Evolutionary conservation across 2,329 filamentous ascomycete genomes (phyloP), one percentile per base, ranked within the genome.

Genomic region (Trichoderma koningii): DNA sequence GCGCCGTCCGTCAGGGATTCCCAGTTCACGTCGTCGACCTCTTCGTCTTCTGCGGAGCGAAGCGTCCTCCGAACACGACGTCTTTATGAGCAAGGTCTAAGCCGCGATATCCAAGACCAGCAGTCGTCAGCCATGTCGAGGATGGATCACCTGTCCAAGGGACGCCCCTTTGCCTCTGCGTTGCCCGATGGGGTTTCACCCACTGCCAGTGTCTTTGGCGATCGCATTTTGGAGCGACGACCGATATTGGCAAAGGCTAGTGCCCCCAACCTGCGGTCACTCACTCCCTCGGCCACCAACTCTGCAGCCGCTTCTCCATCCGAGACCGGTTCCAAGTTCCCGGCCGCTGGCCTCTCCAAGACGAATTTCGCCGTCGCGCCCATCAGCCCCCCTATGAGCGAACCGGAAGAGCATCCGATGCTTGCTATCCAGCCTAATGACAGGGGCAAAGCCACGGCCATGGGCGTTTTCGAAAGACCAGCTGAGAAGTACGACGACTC

Each of bases 51-150:
- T 0, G 71, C 87, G 0, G 89, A 92, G 64, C 85, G 89, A 61
- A 87, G 82, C 45, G 84, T 88, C 4, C 89, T 87, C 1, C 90
- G 93, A 68, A 85, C 85, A 1, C 86, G 90, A 60, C 84, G 92
- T 51, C 80, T 97, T 1, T 97, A 97, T 71, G 93, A 96, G 68
- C 91, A 92, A 68, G 89, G 90, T 0, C 80, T 96, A 17, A 90
- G 88, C 56, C 89, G 93, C 71, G 89, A 95, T 67, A 82, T 91
- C 14, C 89, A 93, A 56, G 91, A 93, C 63, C 89, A 95, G 69
- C 92, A 94, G 72, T 84, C 85, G 3, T 91, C 90, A 2, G 87
- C 91, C 0, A 77, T 95, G 68, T 88, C 87, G n/a, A 85, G 92
- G 47, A 84, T 97, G 48, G 93, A 97, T 71, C 93, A 88, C 0